These are phyloP conservation scores for Globisporangium alternatum DNA, from an alignment of 352 stramenopile species.

Conservation along the genomic window DNA sequence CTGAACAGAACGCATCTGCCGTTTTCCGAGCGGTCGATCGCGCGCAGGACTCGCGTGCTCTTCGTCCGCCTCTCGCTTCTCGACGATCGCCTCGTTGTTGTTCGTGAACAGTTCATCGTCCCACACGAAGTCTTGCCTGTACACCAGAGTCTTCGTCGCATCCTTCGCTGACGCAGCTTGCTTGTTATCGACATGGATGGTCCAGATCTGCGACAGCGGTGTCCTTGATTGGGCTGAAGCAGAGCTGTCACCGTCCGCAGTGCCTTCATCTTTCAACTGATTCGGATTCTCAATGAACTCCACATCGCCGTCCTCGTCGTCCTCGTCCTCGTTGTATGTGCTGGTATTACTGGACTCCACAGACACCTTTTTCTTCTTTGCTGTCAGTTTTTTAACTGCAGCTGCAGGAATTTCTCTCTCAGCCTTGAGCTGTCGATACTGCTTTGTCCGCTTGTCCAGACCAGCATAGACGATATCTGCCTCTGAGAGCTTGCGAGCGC, in stretches of 20 bases:
- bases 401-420: neutral
- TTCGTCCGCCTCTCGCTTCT: conserved; percentile 2
- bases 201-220: conserved; percentile 58
- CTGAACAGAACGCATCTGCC: conserved; percentile 63
- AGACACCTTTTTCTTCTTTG: conserved; percentile 14
- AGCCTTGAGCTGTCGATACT: neutral
- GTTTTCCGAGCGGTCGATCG: conserved; percentile 40
- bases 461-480: conserved; percentile 8
- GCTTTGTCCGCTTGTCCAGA: conserved; percentile 10
- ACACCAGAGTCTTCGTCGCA: conserved; percentile 25
- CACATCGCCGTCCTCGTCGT: conserved; percentile 19
- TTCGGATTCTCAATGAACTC: conserved; percentile 15
- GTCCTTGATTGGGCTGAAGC: conserved; percentile 14
- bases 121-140: conserved; percentile 77
- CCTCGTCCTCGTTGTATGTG: conserved; percentile 5
- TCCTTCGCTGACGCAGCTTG: conserved; percentile 7
- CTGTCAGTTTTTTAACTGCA: conserved; percentile 3
- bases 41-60: conserved; percentile 15
- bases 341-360: neutral
- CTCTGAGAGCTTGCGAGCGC: neutral
- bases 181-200: conserved; percentile 23
- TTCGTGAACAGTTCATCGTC: conserved; percentile 62
- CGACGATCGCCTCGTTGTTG: neutral
- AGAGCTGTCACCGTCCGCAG: conserved; percentile 3
- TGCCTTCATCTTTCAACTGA: neutral